Evolutionary conservation across 73 alveolate genomes (phyloP).

Genomic region (Symbiodinium pilosum): DNA sequence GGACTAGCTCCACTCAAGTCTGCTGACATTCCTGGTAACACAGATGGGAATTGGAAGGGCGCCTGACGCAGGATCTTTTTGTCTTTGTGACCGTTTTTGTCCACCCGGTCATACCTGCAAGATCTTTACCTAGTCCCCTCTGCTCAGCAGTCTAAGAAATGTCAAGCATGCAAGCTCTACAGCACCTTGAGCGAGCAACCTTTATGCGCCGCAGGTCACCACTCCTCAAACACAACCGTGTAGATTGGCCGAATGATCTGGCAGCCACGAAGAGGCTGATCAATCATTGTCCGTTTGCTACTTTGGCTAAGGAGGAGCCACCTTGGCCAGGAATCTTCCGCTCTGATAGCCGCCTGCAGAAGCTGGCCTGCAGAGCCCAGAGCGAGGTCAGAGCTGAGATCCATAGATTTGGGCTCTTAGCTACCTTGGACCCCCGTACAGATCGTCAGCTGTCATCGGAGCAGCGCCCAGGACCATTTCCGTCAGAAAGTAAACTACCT

Average conservation of each 20-base stretch:
- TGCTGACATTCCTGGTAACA: no score
- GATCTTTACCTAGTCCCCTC: background rate
- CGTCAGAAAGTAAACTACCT: slow-evolving; percentile 73
- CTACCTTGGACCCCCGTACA: background rate
- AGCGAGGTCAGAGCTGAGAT: no score
- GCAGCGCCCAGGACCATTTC: slow-evolving; percentile 78
- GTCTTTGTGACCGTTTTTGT: slow-evolving; percentile 67
- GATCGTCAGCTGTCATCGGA: background rate
- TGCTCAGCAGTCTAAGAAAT: no score
- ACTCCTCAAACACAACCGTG: slow-evolving; percentile 84
- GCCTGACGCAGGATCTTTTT: slow-evolving; percentile 80
- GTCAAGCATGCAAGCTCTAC: no score
- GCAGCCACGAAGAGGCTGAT: background rate
- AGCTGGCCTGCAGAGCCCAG: background rate
- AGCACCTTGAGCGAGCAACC: no score
- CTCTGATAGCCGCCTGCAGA: slow-evolving; percentile 48
- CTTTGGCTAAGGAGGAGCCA: background rate
- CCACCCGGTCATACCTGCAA: slow-evolving; percentile 72
- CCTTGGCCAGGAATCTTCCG: slow-evolving; percentile 65
- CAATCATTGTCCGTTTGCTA: background rate
- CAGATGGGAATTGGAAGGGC: no score
- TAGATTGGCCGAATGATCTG: slow-evolving; percentile 83
- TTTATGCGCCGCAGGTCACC: background rate
- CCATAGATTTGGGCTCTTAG: background rate
- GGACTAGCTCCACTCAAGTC: no score